A percentile compares a stretch with the other conserved stretches of the same genome.
phyloP scores from a whole-genome alignment of 2,329 filamentous ascomycete genomes.

The Periconia digitata region DNA sequence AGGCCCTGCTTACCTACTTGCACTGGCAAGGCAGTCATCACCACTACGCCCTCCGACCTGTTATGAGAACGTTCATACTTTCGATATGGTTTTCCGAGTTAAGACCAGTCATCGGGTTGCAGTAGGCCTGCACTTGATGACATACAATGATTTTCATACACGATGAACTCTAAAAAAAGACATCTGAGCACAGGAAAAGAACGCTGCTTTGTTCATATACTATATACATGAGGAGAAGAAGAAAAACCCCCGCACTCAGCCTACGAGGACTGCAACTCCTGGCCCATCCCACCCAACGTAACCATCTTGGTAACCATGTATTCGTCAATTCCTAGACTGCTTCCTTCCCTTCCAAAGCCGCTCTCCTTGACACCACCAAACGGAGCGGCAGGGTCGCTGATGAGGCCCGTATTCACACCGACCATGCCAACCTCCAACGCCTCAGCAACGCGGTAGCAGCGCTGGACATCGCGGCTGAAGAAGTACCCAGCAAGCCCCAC shows the following conservation, averaged over 20 bases:
- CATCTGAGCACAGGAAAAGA: too few relatives aligned
- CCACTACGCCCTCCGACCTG: too few relatives aligned
- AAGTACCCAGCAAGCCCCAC: conserved; percentile 95
- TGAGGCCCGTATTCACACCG: conserved; percentile 59
- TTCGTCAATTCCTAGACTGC: conserved; percentile 53
- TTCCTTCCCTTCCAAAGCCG: conserved; percentile 56
- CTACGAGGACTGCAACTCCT: conserved; percentile 51
- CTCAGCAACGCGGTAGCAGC: conserved; percentile 63
- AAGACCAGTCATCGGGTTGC: too few relatives aligned
- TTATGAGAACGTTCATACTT: too few relatives aligned
- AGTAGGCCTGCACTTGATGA: too few relatives aligned
- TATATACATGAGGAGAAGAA: conserved; percentile 86
- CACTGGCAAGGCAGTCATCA: too few relatives aligned
- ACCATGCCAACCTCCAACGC: conserved; percentile 84
- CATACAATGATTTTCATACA: too few relatives aligned
- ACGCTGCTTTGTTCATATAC: conserved; percentile 94
- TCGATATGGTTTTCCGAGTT: too few relatives aligned
- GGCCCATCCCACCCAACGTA: conserved; percentile 63
- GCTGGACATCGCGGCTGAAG: conserved; percentile 67
- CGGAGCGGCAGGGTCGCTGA: conserved; percentile 51
- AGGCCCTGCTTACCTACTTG: too few relatives aligned
- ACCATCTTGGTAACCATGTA: conserved; percentile 52
- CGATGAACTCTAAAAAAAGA: too few relatives aligned
- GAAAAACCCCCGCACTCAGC: conserved; percentile 46
- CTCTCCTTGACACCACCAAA: conserved; percentile 54